Base-by-base conservation (phyloP, 257 asterid genomes). In the Ilex aquifolium region DNA sequence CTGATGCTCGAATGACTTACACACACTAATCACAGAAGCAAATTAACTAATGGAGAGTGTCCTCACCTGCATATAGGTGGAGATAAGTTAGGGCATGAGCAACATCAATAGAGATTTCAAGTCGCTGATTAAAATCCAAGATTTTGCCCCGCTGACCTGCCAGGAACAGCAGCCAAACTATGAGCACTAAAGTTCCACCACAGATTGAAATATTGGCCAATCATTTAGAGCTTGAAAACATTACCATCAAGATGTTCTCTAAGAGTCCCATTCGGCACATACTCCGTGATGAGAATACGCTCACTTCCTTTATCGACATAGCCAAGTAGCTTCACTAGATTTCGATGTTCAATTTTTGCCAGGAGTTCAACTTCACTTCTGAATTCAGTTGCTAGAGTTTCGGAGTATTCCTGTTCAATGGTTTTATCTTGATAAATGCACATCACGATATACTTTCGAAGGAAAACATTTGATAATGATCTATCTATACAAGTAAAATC, bases 11-110 rank as follows among this genome's bases (percentile, higher is more conserved):
- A 16, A 61, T 54, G n/a, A 21, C 8, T 36, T 10, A 14, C 52
- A 46, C 52, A 46, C 10, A 46, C 3, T 7, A 11, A 3, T 15
- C 59, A 56, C 27, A 48, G 59, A 80, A 74, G 64, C 44, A 64
- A 63, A 65, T 29, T 30, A 30, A 50, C 59, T 30, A 32, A 9
- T 62, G 52, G 12, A 46, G 60, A 66, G 67, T 44, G 49, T 42
- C 8, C 5, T 72, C 78, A 91, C 99, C 99, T 16, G 99, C 83
- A 83, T 93, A 93, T 32, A 85, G 74, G 76, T 93, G 99, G 69
- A 93, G 93, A 76, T 87, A 93, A 3, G 99, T 90, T 62, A 93
- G 81, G 77, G 89, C 99, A 65, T 90, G 96, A 73, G 95, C 95
- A 36, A 93, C 77, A 66, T 93, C 97, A 63, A 93, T 93, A 72